phyloP scores from a whole-genome alignment of 345 rosid species.

The Cardamine occulta region DNA sequence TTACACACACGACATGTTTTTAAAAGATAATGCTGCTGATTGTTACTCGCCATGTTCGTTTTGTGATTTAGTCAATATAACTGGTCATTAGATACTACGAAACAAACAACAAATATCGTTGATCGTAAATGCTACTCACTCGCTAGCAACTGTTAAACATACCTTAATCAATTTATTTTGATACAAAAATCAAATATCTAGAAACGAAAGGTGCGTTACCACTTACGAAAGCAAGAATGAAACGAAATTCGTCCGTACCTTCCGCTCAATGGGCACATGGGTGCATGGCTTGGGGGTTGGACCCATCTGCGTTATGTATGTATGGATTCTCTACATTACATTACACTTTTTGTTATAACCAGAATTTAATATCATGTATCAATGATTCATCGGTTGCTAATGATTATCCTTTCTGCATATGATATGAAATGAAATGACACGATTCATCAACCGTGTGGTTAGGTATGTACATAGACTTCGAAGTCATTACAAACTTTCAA shows the following conservation, averaged over 20 bases:
- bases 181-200: neutral
- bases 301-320: slow-evolving; percentile 27
- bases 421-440: slow-evolving; percentile 23
- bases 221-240: slow-evolving; percentile 33
- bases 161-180: neutral
- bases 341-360: neutral
- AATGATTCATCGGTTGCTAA: slow-evolving; percentile 28
- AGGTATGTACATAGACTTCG: slow-evolving; percentile 6
- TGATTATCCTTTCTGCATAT: slow-evolving; percentile 14
- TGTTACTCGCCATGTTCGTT: neutral
- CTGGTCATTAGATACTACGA: neutral
- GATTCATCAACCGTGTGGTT: slow-evolving; percentile 38
- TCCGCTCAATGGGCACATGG: slow-evolving; percentile 37
- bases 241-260: slow-evolving; percentile 37
- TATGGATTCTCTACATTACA: neutral
- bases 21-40: neutral
- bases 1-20: neutral
- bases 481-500: neutral
- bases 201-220: slow-evolving; percentile 5
- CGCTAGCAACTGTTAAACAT: neutral
- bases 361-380: slow-evolving; percentile 1
- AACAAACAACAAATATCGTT: neutral
- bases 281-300: slow-evolving; percentile 27
- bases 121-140: neutral
- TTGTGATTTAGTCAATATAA: neutral